A percentile compares a stretch with the other conserved stretches of the same genome.
Evolutionary conservation across 768 basidiomycete species (phyloP).

Genomic region (Fistulinella prunicolor): DNA sequence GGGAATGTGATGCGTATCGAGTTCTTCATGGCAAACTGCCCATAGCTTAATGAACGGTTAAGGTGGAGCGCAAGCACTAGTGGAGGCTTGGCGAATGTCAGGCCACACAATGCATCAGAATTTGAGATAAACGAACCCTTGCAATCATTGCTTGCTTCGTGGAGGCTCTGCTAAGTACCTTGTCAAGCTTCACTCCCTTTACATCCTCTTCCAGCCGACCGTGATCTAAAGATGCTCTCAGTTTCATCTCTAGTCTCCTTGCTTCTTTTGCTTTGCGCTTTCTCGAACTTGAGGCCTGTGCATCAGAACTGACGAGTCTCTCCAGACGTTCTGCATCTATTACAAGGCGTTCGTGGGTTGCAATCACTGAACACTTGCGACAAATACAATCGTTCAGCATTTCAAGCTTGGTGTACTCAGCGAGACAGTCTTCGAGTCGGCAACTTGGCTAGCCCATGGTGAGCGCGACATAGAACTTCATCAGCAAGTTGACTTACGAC

Average conservation of each 20-base stretch:
- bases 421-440: conserved; percentile 76
- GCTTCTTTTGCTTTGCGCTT: conserved; percentile 75
- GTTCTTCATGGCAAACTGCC: conserved; percentile 78
- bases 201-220: conserved; percentile 83
- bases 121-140: conserved; percentile 45
- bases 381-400: conserved; percentile 89
- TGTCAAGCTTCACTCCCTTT: conserved; percentile 77
- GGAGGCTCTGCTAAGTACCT: conserved; percentile 67
- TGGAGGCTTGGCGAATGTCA: conserved; percentile 59
- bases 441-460: conserved; percentile 50
- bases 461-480: conserved; percentile 8
- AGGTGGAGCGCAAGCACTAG: conserved; percentile 85
- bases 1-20: conserved; percentile 77
- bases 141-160: conserved; percentile 94
- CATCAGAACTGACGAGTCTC: conserved; percentile 27
- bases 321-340: conserved; percentile 61
- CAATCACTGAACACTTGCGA: conserved; percentile 82
- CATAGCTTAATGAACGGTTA: conserved; percentile 86
- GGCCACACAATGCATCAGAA: conserved; percentile 5
- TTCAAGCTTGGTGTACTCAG: conserved; percentile 87
- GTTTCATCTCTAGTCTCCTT: conserved; percentile 55
- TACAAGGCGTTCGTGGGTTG: conserved; percentile 64
- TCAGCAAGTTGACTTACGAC: conserved; percentile 43
- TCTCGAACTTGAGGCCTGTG: conserved; percentile 60
- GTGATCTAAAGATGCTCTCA: conserved; percentile 64